Base-by-base conservation (phyloP, 495 filamentous ascomycete genomes). In the Penicillium ochrochloron region DNA sequence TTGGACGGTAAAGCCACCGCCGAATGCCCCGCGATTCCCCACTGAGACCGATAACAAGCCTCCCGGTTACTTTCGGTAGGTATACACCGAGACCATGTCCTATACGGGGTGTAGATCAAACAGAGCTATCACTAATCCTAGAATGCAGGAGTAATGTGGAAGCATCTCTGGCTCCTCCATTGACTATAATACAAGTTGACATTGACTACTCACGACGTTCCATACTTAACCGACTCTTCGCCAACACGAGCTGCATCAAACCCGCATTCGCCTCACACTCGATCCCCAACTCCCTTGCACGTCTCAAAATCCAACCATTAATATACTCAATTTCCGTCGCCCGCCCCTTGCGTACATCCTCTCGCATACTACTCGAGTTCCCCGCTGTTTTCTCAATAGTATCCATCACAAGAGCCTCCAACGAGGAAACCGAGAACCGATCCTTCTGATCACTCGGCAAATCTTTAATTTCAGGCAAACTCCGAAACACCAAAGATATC, bases 281-380 rank as follows among this genome's bases (percentile, higher is more conserved):
- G 6, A 91, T 63, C 8, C 85, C 85, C 53, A 88, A 56, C 70
- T 89, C 83, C 68, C 82, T 77, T 12, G 83, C 90, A 27, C 82
- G 82, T 55, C 72, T 73, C 44, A 92, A 81, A 27, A 94, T 78
- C 77, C 86, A 94, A 11, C 91, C 91, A 76, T 92, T 94, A 66
- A 93, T 88, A 64, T 90, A 92, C 11, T 87, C 83, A 62, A 93
- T 84, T 75, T 93, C 91, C 5, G 90, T 92, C 56, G 74, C 65
- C 64, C 83, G 82, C 0, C 86, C 86, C 10, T 78, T 79, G 21
- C 78, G 71, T 37, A 91, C 82, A 73, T 94, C 91, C 71, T 92
- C 90, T 23, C 91, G 70, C 92, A 94, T 94, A 19, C 84, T 86
- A 65, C 88, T 91, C 46, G 83, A 84, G 71, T 94, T 93, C 34